Percentiles rank a stretch among this genome's conserved stretches.
Evolutionary conservation across 2,329 filamentous ascomycete genomes (phyloP).

Genomic region (Pseudogymnoascus sp.): DNA sequence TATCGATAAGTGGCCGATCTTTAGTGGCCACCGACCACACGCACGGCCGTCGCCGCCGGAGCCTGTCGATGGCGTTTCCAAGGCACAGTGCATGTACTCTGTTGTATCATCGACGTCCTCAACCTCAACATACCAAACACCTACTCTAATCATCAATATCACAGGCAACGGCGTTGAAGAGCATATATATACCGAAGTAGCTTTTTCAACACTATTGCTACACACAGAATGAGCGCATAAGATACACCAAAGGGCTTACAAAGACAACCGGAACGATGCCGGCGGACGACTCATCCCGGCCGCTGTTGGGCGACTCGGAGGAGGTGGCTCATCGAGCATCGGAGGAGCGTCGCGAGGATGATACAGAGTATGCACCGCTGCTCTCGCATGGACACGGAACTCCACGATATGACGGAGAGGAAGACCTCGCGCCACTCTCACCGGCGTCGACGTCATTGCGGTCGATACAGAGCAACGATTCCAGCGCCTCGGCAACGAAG

Average conservation of each 20-base stretch:
- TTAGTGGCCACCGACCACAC: neutral
- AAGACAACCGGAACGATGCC: slow-evolving; percentile 2
- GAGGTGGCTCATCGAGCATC: neutral
- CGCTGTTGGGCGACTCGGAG: neutral
- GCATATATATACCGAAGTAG: neutral
- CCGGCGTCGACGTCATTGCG: slow-evolving; percentile 30
- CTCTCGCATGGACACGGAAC: neutral
- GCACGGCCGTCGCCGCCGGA: neutral
- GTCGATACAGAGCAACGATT: slow-evolving; percentile 26
- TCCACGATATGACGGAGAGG: slow-evolving; percentile 26
- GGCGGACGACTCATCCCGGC: neutral
- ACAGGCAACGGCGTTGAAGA: neutral
- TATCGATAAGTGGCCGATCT: slow-evolving; percentile 7
- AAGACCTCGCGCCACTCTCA: slow-evolving; percentile 20
- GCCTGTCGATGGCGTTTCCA: slow-evolving; percentile 8
- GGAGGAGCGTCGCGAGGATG: neutral
- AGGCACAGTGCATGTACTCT: slow-evolving; percentile 4
- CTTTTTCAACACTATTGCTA: neutral
- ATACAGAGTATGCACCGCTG: neutral
- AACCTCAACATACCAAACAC: neutral
- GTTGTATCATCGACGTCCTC: slow-evolving; percentile 1
- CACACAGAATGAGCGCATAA: slow-evolving; percentile 2
- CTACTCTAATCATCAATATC: neutral
- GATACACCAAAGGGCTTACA: neutral
- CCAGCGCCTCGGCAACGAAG: slow-evolving; percentile 29